Base-by-base conservation (phyloP, 768 basidiomycete species). In the Psilocybe sp. region DNA sequence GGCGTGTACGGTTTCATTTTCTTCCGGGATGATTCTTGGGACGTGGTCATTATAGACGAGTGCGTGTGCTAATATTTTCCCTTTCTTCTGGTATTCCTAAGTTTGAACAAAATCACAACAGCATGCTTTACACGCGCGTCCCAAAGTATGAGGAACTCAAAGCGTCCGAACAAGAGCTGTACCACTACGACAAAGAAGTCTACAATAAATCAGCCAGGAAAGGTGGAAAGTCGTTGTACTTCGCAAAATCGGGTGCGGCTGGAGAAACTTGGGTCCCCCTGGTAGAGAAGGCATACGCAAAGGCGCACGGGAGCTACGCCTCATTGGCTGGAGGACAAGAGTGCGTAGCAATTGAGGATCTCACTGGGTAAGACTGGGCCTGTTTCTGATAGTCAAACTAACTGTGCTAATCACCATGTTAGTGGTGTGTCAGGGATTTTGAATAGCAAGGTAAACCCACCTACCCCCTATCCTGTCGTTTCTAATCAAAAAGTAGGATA, bases 1-100 rank as follows among this genome's bases (percentile, higher is more conserved):
- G 79, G 80, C 12, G 73, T 83, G 0, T 83, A 82, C 55, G 81
- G 81, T 5, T 83, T 80, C 61, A 77, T 81, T 34, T 82, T 82
- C 63, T 81, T 75, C 62, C 59, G 77, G 16, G 78, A 82, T 48
- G 66, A 69, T 20, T 60, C 60, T 36, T 82, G 80, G 80, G 74
- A 75, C 11, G 75, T 73, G 15, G 77, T 83, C 3, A 69, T 83
- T 18, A 74, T 82, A 44, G 81, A 83, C 56, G 80, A 82, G 79
- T 81, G 48, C 44, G 76, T 66, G n/a, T 16, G n/a, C n/a, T n/a
- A n/a, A n/a, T n/a, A 43, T 19, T 19, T n/a, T 43, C 15, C 2
- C 12, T 1, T 44, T 46, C 47, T 35, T 8, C n/a, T 15, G 5
- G 4, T 16, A 15, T 41, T 32, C 8, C 14, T 28, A 14, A 39